Conservation (phyloP, 2,329 filamentous ascomycete species). For the Sclerotiophoma versabilis region DNA sequence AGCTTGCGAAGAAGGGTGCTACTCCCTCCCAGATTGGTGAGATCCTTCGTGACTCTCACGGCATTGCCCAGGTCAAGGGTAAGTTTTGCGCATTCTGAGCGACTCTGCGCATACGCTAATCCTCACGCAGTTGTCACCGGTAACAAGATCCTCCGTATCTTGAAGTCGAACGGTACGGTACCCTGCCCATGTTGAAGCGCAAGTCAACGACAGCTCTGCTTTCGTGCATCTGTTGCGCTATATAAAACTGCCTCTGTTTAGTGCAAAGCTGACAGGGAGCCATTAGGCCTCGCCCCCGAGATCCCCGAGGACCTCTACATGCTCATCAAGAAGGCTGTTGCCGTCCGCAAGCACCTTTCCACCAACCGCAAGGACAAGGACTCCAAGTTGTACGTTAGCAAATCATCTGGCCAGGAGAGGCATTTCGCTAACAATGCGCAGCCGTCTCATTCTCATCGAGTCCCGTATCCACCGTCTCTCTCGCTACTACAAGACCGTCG, state of each 20-base stretch:
- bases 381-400: constrained; percentile 77
- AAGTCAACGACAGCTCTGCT: constrained; percentile 46
- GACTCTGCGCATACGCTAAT: constrained; percentile 19
- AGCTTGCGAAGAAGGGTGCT: constrained; percentile 98
- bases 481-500: constrained; percentile 98
- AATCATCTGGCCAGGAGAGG: neutral
- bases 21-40: constrained; percentile 99
- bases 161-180: constrained; percentile 94
- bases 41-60: constrained; percentile 96
- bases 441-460: constrained; percentile 99
- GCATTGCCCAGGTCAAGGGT: constrained; percentile 96
- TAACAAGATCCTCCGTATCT: constrained; percentile 99
- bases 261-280: constrained; percentile 47
- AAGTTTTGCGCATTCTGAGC: constrained; percentile 56
- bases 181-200: constrained; percentile 52
- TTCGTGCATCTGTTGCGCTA: constrained; percentile 71
- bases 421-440: constrained; percentile 20
- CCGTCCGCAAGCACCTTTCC: constrained; percentile 99
- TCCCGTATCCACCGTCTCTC: constrained; percentile 99
- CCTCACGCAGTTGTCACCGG: constrained; percentile 65
- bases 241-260: constrained; percentile 57
- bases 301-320: constrained; percentile 99
- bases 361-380: constrained; percentile 99
- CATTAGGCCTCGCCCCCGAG: constrained; percentile 91
- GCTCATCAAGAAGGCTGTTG: constrained; percentile 97